These are phyloP conservation scores for Serendipita sp. DNA, from an alignment of 768 basidiomycete genomes.

Conservation along the genomic window DNA sequence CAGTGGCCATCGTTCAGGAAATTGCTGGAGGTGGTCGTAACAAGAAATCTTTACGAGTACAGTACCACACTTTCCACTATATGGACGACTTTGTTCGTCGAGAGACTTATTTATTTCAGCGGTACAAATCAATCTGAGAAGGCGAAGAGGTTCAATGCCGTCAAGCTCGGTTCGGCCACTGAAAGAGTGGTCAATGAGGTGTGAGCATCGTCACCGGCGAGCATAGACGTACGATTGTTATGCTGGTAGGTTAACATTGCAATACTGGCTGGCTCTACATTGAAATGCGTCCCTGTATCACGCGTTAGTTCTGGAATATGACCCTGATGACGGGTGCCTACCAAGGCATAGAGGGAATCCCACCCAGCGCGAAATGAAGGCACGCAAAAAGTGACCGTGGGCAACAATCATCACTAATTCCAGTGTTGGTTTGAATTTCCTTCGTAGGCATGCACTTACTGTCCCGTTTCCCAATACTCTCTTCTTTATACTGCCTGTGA, in stretches of 20 bases:
- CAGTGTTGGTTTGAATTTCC: background rate
- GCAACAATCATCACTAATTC: constrained; percentile 62
- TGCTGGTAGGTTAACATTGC: constrained; percentile 77
- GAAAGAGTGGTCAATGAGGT: background rate
- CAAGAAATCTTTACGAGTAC: background rate
- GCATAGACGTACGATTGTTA: constrained; percentile 23
- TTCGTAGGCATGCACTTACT: background rate
- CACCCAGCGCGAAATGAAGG: constrained; percentile 72
- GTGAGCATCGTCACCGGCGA: background rate
- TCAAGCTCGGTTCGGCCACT: constrained; percentile 2
- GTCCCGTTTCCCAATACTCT: constrained; percentile 51
- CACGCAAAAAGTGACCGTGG: constrained; percentile 71
- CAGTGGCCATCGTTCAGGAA: background rate
- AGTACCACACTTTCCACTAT: too few species aligned
- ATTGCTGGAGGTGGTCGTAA: background rate
- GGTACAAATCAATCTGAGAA: background rate
- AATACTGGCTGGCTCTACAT: constrained; percentile 73
- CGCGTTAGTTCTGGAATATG: background rate
- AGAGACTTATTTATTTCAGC: background rate
- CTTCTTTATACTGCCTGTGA: constrained; percentile 53
- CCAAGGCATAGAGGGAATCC: constrained; percentile 44
- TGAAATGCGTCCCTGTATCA: constrained; percentile 51
- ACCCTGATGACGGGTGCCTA: constrained; percentile 16
- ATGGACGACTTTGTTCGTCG: background rate
- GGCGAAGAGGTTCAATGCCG: constrained; percentile 7